Conservation (phyloP, 768 basidiomycete genomes). For the Suillus sp. region DNA sequence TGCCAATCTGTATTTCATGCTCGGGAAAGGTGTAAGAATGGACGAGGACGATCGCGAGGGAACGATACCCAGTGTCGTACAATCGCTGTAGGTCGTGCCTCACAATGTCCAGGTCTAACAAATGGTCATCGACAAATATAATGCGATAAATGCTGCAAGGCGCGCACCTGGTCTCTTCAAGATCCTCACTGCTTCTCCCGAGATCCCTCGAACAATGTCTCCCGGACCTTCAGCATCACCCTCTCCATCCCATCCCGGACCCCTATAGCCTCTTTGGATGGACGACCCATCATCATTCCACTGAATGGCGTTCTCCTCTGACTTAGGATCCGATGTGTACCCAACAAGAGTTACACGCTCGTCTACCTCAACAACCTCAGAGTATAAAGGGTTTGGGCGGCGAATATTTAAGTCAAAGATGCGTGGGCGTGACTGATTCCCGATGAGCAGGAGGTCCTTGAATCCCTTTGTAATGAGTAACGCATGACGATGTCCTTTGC, state of each 20-base stretch:
- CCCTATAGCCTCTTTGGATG: constrained; percentile 67
- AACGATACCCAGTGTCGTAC: constrained; percentile 82
- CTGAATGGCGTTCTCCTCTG: constrained; percentile 72
- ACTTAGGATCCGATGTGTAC: constrained; percentile 86
- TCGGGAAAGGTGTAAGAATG: constrained; percentile 93
- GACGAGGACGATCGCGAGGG: constrained; percentile 84
- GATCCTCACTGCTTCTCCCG: constrained; percentile 88
- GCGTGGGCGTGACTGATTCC: constrained; percentile 91
- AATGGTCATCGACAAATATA: constrained; percentile 9
- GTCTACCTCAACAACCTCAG: constrained; percentile 64
- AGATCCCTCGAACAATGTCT: constrained; percentile 77
- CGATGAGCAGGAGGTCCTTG: constrained; percentile 88
- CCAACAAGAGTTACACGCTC: constrained; percentile 95
- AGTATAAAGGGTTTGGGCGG: constrained; percentile 75
- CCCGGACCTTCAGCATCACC: constrained; percentile 79
- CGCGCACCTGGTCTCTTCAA: constrained; percentile 67
- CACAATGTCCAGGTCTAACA: constrained; percentile 53
- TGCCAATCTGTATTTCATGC: constrained; percentile 77
- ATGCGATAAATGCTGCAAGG: constrained; percentile 10
- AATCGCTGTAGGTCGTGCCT: constrained; percentile 66
- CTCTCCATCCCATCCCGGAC: constrained; percentile 73
- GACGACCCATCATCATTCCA: constrained; percentile 75
- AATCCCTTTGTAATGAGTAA: constrained; percentile 91
- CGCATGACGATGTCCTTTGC: constrained; percentile 91
- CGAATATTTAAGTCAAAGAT: constrained; percentile 95